These are phyloP conservation scores for Chrysopogon serrulatus DNA, from an alignment of 176 grass and related monocot genomes.

Conservation along the genomic window DNA sequence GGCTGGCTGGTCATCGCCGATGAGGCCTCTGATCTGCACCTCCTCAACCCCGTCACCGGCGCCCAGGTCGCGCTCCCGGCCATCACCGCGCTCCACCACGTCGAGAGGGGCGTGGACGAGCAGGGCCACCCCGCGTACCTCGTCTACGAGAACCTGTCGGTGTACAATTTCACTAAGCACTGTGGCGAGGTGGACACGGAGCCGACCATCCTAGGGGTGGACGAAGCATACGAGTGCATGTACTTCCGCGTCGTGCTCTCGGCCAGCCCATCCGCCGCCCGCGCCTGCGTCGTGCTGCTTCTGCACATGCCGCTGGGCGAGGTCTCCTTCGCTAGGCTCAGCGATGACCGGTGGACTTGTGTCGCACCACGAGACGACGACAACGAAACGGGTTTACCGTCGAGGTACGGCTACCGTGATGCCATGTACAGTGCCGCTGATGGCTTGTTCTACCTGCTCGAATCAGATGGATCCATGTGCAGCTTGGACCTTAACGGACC, in stretches of 20 bases:
- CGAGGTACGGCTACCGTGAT: no score
- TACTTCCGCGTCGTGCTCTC: neutral
- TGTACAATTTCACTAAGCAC: neutral
- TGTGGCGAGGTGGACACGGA: neutral
- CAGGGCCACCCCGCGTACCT: neutral
- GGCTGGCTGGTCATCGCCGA: constrained; percentile 25
- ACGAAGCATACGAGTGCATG: neutral
- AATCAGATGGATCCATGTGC: no score
- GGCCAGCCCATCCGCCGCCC: no score
- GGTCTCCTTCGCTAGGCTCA: neutral
- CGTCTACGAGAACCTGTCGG: neutral
- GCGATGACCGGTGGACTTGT: constrained; percentile 4
- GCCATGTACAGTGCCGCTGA: no score
- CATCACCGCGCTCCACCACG: neutral
- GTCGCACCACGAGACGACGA: neutral
- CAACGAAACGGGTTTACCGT: no score
- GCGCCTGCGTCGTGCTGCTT: neutral
- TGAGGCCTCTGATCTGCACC: neutral
- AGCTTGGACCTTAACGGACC: no score
- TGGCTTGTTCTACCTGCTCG: no score
- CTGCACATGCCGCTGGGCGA: neutral
- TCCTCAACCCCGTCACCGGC: constrained; percentile 32
- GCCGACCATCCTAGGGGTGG: neutral
- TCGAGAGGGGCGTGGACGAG: neutral
- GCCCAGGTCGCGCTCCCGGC: neutral